Percentiles rank a stretch among this genome's conserved stretches.
phyloP scores from a whole-genome alignment of 2,329 filamentous ascomycete genomes.

The Diaporthe sp. region DNA sequence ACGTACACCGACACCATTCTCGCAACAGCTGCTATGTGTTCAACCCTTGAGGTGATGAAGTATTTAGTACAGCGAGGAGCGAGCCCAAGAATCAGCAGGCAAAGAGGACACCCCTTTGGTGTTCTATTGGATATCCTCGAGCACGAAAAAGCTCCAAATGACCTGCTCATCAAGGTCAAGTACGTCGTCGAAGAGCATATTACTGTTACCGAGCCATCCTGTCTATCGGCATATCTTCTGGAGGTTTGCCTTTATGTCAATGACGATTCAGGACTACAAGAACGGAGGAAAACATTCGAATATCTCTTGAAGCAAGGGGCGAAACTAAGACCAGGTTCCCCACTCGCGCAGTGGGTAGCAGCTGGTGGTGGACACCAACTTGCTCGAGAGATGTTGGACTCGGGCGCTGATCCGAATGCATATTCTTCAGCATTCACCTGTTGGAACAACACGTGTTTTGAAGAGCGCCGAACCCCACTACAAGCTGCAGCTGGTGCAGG shows the following conservation, averaged over 20 bases:
- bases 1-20: too few relatives aligned
- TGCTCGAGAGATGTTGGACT: neutral
- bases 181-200: neutral
- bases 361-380: neutral
- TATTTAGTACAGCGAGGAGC: neutral
- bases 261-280: neutral
- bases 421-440: neutral
- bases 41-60: neutral
- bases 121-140: neutral
- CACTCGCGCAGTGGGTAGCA: neutral
- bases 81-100: neutral
- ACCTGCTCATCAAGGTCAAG: neutral
- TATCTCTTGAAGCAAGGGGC: neutral
- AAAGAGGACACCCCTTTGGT: neutral
- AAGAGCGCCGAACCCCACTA: neutral
- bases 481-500: neutral
- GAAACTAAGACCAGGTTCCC: neutral
- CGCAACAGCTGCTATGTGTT: neutral
- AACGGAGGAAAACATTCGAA: neutral
- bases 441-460: too few relatives aligned
- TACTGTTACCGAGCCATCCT: neutral
- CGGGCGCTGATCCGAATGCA: neutral
- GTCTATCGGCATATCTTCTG: neutral
- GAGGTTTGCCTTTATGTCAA: neutral
- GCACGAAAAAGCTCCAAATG: accelerated